These are phyloP conservation scores for Raddia distichophylla DNA, from an alignment of 176 grass and related monocot genomes.

Conservation along the genomic window DNA sequence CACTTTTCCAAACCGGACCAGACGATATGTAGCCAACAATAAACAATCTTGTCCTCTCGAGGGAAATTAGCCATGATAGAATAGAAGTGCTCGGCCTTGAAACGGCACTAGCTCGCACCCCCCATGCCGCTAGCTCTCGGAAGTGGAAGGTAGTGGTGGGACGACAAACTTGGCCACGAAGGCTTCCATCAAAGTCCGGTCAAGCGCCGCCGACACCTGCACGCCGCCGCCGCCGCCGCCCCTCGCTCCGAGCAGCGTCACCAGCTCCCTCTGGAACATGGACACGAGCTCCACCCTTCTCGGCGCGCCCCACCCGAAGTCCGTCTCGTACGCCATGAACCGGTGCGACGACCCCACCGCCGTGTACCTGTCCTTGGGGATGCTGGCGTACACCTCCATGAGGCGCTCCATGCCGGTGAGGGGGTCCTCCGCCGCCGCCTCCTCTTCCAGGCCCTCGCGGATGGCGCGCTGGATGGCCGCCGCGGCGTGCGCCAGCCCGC, in stretches of 20 bases:
- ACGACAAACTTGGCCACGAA: neutral
- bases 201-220: conserved; percentile 19
- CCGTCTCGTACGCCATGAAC: conserved; percentile 46
- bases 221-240: conserved; percentile 17
- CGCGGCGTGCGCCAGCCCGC: conserved; percentile 23
- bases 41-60: too few species aligned
- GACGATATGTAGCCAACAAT: too few species aligned
- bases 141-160: too few species aligned
- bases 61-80: too few species aligned
- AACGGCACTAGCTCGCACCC: too few species aligned
- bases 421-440: neutral
- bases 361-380: neutral
- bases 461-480: conserved; percentile 24
- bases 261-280: neutral
- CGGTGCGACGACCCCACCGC: conserved; percentile 31
- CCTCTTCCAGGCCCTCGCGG: neutral
- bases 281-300: conserved; percentile 42
- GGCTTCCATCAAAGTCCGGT: neutral
- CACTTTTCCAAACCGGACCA: too few species aligned
- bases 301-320: conserved; percentile 51
- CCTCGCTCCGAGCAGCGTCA: conserved; percentile 13
- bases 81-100: too few species aligned
- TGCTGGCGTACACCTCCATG: neutral
- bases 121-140: too few species aligned
- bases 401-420: neutral